Conservation (phyloP, 306 rosid genomes). For the Ammopiptanthus mongolicus region DNA sequence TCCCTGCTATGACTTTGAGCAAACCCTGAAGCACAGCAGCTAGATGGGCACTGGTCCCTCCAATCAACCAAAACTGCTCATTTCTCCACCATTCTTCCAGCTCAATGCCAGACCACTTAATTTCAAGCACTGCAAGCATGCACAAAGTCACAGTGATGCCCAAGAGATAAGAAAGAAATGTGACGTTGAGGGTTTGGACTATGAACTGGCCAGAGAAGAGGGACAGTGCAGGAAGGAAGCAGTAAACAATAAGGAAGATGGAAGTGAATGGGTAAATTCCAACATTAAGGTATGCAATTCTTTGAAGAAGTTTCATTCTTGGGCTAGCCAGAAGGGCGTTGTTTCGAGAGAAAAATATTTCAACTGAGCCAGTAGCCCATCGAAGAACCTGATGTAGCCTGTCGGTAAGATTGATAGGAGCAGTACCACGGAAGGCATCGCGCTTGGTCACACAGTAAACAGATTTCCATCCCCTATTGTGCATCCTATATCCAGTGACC, state of each 20-base stretch:
- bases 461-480: constrained; percentile 86
- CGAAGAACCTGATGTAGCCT: constrained; percentile 83
- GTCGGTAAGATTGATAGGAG: constrained; percentile 82
- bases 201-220: constrained; percentile 95
- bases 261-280: constrained; percentile 93
- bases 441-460: constrained; percentile 86
- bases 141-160: constrained; percentile 65
- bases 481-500: constrained; percentile 87
- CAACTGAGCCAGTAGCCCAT: constrained; percentile 96
- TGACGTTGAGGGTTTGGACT: constrained; percentile 74
- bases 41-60: constrained; percentile 96
- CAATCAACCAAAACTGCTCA: constrained; percentile 93
- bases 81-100: constrained; percentile 98
- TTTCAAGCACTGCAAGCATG: constrained; percentile 88
- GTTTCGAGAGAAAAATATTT: constrained; percentile 90
- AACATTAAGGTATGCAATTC: constrained; percentile 86
- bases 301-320: constrained; percentile 75
- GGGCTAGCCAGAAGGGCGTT: constrained; percentile 84
- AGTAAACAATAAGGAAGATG: constrained; percentile 81
- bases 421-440: constrained; percentile 80
- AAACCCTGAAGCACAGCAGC: constrained; percentile 93
- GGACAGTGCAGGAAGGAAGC: constrained; percentile 92
- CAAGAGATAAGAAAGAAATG: constrained; percentile 72
- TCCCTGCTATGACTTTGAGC: constrained; percentile 79
- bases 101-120: constrained; percentile 87